Percentiles rank a stretch among this genome's conserved stretches.
phyloP scores from a whole-genome alignment of 2,329 filamentous ascomycete species.

The Colletotrichum falcatum region DNA sequence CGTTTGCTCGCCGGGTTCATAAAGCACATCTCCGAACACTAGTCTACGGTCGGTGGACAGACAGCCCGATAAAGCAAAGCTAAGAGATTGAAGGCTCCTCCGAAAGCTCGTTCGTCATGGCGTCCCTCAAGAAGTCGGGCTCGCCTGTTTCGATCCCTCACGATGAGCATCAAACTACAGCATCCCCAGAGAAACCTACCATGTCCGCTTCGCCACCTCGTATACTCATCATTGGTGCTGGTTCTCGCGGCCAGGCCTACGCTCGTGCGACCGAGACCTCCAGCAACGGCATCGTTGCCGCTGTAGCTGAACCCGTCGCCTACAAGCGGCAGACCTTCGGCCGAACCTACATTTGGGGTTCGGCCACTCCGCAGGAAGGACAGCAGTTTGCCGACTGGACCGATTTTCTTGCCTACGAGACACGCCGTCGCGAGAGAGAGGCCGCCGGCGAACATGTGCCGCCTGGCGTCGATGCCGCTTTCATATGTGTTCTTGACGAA shows the following conservation, averaged over 20 bases:
- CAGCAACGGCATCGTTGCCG: constrained; percentile 76
- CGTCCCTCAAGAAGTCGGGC: constrained; percentile 34
- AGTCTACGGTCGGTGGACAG: neutral
- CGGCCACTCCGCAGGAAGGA: constrained; percentile 62
- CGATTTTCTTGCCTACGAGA: constrained; percentile 81
- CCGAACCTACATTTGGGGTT: constrained; percentile 78
- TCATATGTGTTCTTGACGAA: constrained; percentile 83
- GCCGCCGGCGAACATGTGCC: constrained; percentile 61
- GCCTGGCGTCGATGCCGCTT: constrained; percentile 70
- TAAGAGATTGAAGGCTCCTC: neutral
- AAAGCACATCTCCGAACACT: neutral
- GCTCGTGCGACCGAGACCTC: constrained; percentile 74
- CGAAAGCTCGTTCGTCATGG: constrained; percentile 14
- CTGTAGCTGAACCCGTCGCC: constrained; percentile 83
- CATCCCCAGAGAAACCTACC: constrained; percentile 55
- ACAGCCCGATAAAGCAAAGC: neutral
- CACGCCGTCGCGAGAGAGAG: constrained; percentile 66
- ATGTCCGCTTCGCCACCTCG: constrained; percentile 67
- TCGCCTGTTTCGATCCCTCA: constrained; percentile 29
- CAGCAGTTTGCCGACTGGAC: constrained; percentile 81
- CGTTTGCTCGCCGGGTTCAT: neutral
- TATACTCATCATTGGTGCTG: constrained; percentile 85
- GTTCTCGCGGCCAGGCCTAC: constrained; percentile 82
- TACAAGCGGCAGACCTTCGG: constrained; percentile 83
- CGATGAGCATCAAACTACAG: constrained; percentile 45